Evolutionary conservation across 345 rosid species (phyloP).

Genomic region (Zanthoxylum bungeanum): DNA sequence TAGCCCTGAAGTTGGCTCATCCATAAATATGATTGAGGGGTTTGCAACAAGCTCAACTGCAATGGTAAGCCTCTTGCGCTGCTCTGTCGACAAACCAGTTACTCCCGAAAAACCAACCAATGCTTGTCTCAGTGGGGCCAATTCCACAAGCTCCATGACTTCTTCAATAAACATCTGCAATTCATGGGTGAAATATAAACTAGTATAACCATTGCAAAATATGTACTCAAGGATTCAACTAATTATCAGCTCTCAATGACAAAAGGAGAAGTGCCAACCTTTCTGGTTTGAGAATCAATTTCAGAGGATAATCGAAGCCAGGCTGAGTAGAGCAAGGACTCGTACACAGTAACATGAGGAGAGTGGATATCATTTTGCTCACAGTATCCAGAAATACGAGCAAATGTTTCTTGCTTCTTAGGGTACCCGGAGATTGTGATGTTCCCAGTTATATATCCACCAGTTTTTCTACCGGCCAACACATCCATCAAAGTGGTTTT

Average conservation of each 20-base stretch:
- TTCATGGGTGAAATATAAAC: not conserved
- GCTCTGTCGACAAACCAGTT: slow-evolving; percentile 43
- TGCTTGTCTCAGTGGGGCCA: slow-evolving; percentile 26
- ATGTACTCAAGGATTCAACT: not conserved
- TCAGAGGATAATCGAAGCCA: slow-evolving; percentile 51
- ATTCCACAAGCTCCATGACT: slow-evolving; percentile 48
- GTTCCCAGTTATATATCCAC: slow-evolving; percentile 45
- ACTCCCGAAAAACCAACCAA: slow-evolving; percentile 46
- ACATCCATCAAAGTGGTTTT: slow-evolving; percentile 64
- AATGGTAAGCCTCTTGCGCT: slow-evolving; percentile 44
- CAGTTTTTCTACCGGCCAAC: slow-evolving; percentile 53
- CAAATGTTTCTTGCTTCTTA: slow-evolving; percentile 56
- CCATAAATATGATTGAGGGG: slow-evolving; percentile 50
- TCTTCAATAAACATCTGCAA: slow-evolving; percentile 22
- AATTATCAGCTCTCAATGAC: not conserved
- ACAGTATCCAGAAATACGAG: slow-evolving; percentile 53
- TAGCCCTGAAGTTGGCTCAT: slow-evolving; percentile 49
- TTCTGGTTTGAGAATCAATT: slow-evolving; percentile 31
- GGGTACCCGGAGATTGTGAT: slow-evolving; percentile 47
- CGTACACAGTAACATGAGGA: slow-evolving; percentile 48
- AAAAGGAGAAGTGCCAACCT: slow-evolving; percentile 22
- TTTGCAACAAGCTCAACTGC: slow-evolving; percentile 57
- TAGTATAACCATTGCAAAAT: not conserved
- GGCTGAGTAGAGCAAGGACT: slow-evolving; percentile 52
- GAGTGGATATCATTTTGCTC: slow-evolving; percentile 63